A percentile compares a stretch with the other conserved stretches of the same genome.
Conservation (phyloP, 1,284 basidiomycete species). For the Ganoderma sinense region DNA sequence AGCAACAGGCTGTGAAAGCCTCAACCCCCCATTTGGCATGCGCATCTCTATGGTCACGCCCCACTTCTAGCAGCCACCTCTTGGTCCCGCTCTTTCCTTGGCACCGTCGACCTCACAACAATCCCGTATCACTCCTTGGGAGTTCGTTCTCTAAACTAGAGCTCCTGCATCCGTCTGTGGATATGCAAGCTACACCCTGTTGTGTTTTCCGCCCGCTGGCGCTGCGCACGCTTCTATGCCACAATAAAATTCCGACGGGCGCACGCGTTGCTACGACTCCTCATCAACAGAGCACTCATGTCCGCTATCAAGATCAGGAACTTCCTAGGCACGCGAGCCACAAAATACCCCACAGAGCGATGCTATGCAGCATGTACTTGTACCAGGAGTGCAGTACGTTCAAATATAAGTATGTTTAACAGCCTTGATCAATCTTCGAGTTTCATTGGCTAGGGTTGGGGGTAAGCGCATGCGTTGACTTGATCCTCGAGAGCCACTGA, state of each 20-base stretch:
- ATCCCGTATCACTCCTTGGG: not conserved
- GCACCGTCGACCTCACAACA: not conserved
- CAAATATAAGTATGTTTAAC: not conserved
- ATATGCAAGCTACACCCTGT: not conserved
- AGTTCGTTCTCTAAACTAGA: not conserved
- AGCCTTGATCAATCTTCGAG: not conserved
- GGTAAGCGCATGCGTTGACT: not conserved
- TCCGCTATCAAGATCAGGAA: not conserved
- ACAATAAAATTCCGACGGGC: not conserved
- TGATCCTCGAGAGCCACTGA: not conserved
- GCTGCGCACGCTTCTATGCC: not conserved
- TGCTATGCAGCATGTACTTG: not conserved
- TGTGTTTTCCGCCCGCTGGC: not conserved
- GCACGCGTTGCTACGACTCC: not conserved
- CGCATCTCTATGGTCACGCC: not conserved
- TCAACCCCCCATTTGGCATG: slow-evolving; percentile 1
- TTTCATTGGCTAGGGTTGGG: not conserved
- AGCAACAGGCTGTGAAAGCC: slow-evolving; percentile 15
- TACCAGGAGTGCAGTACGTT: not conserved
- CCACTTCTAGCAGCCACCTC: not conserved
- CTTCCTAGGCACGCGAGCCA: not conserved
- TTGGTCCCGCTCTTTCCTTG: not conserved
- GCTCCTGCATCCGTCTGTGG: not conserved
- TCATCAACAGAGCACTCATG: not conserved
- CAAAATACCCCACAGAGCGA: not conserved